Base-by-base conservation (phyloP, 768 basidiomycete species). In the Lactarius sanguifluus region DNA sequence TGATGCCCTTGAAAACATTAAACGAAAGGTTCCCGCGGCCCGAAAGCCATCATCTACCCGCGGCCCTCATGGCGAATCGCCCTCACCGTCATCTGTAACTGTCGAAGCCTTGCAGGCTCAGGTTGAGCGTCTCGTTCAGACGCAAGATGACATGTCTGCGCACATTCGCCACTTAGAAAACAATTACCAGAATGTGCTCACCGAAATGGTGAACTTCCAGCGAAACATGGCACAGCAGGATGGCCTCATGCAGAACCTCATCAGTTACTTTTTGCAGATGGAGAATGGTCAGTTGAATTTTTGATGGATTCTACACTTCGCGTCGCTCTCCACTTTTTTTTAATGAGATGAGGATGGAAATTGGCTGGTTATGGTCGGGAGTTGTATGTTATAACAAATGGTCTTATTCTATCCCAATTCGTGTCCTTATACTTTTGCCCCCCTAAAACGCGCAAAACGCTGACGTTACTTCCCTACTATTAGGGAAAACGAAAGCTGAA, bases 161-260 rank as follows among this genome's bases (percentile, higher is more conserved):
- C 85, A 86, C 59, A 79, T 89, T 67, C 81, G 81, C 30, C 83
- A 81, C 58, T 78, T 90, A 16, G 86, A 88, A 72, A 79, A 79
- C 61, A 85, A 85, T 72, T 89, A 90, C 75, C 84, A 87, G 74
- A 85, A 83, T 64, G 85, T 89, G 57, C 83, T 90, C 40, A 81
- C 81, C 69, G 89, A 90, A 76, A 85, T 91, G 81, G 86, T 88
- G 72, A 81, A 82, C 70, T 88, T 89, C 74, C 89, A 90, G 76
- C 78, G 84, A 66, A 86, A 85, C 70, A 85, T 88, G 85, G 90
- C 89, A 38, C 88, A 92, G 76, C 92, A 94, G 79, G 94, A 96
- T 71, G 86, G 85, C 50, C 75, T 94, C 62, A 88, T 92, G 85
- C 89, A 92, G 77, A 86, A 84, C 71, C 74, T 94, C 66, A 88